Conservation (phyloP, 2,329 filamentous ascomycete species). For the Ophiostoma sp. region DNA sequence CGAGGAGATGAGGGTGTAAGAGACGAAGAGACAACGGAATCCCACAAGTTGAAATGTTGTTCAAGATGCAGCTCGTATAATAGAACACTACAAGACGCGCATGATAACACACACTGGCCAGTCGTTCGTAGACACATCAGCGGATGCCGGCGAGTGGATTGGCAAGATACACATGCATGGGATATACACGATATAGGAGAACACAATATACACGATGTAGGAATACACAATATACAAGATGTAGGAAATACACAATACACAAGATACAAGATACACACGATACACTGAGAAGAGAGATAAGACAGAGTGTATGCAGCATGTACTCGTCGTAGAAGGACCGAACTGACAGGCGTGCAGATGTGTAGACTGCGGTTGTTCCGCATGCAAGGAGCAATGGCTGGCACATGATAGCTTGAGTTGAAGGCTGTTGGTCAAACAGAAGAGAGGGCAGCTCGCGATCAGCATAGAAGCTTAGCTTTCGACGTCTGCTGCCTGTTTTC, state of each 20-base stretch:
- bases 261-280: neutral
- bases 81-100: neutral
- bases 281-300: neutral
- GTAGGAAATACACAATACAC: neutral
- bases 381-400: neutral
- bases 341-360: neutral
- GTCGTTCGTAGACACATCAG: constrained; percentile 15
- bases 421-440: neutral
- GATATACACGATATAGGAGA: neutral
- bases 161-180: neutral
- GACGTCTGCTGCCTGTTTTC: no score
- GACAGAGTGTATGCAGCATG: neutral
- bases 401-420: no score
- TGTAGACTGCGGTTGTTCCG: neutral
- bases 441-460: neutral
- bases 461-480: no score
- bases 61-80: neutral
- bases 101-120: constrained; percentile 6
- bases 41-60: neutral
- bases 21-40: neutral
- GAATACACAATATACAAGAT: no score
- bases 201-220: neutral
- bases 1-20: neutral
- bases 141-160: neutral
- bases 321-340: neutral